Evolutionary conservation across 495 filamentous ascomycete species (phyloP).

Genomic region (Glarea lozoyensis): DNA sequence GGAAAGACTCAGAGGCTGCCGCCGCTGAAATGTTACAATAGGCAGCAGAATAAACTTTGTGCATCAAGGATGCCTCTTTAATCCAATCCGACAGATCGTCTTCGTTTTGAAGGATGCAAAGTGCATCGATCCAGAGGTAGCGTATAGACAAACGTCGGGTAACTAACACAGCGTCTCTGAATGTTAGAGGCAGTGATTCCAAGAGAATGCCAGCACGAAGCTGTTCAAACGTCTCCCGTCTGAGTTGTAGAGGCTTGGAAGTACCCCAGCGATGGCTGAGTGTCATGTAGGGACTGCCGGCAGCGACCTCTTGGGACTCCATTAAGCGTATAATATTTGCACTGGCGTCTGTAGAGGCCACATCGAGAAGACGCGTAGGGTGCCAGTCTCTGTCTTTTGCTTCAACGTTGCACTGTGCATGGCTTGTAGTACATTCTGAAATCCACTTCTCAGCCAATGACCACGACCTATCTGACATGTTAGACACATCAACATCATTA

Average conservation of each 20-base stretch:
- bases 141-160: not conserved
- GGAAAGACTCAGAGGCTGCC: not conserved
- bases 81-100: constrained; percentile 11
- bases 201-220: not conserved
- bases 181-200: not conserved
- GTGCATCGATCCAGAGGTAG: constrained; percentile 10
- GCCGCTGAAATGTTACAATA: not conserved
- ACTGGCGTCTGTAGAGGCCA: not conserved
- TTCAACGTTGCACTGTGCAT: not conserved
- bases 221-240: not conserved
- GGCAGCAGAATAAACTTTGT: not conserved
- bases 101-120: too few relatives aligned
- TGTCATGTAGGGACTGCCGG: not conserved
- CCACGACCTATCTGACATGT: not conserved
- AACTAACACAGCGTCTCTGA: constrained; percentile 5
- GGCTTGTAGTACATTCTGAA: not conserved
- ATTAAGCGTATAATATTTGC: not conserved
- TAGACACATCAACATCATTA: too few relatives aligned
- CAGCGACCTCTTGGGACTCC: not conserved
- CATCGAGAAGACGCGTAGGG: not conserved
- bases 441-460: not conserved
- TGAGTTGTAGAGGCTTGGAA: not conserved
- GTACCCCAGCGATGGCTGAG: constrained; percentile 3
- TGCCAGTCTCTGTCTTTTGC: not conserved
- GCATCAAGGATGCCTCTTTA: constrained; percentile 14